phyloP scores from a whole-genome alignment of 148 eudicot genomes.

The Arbutus unedo region DNA sequence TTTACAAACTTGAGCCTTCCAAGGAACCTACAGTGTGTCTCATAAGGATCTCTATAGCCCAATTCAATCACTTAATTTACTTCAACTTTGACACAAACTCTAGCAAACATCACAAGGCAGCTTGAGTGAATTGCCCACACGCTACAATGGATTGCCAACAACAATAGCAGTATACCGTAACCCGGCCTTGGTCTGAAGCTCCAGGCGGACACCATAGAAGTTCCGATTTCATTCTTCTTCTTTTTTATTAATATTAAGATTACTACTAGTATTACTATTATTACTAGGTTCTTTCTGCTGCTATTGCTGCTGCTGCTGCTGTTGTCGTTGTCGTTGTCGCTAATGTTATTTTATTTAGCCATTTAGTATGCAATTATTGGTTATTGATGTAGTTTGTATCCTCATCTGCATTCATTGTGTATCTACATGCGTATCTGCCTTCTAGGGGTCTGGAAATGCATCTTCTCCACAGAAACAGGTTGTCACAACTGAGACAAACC shows the following conservation, averaged over 20 bases:
- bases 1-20: not conserved
- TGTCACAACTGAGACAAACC: conserved; percentile 27
- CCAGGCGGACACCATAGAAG: not conserved
- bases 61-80: not conserved
- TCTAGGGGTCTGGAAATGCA: conserved; percentile 42
- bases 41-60: not conserved
- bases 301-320: too few relatives aligned
- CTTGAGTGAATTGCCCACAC: not conserved
- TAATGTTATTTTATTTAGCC: not conserved
- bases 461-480: conserved; percentile 41
- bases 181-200: not conserved
- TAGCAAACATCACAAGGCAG: not conserved
- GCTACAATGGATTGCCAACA: not conserved
- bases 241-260: not conserved
- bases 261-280: not conserved
- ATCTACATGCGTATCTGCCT: conserved; percentile 16
- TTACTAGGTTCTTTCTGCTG: not conserved
- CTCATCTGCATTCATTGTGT: not conserved
- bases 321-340: not conserved
- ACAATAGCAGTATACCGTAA: not conserved
- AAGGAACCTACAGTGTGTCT: not conserved
- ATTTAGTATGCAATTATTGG: not conserved
- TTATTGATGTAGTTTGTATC: not conserved
- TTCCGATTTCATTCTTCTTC: not conserved
- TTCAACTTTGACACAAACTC: not conserved